phyloP scores from a whole-genome alignment of 2,329 filamentous ascomycete genomes.

The Diaporthe caulivora region DNA sequence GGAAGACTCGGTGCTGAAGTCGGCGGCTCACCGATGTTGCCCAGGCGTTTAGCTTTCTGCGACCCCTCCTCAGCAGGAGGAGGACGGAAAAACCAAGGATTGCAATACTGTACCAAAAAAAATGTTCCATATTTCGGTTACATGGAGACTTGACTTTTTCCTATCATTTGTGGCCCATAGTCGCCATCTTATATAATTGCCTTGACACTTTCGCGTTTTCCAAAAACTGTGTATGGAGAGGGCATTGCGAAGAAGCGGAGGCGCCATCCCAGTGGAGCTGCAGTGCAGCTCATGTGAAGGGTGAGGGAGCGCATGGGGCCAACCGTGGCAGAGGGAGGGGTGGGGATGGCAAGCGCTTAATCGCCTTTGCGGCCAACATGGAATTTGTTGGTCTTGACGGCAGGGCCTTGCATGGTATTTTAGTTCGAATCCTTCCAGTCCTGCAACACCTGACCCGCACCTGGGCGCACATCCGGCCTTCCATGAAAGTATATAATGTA shows the following conservation, averaged over 20 bases:
- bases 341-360: background rate
- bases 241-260: background rate
- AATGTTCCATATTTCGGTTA: background rate
- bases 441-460: background rate
- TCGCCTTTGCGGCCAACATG: background rate
- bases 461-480: background rate
- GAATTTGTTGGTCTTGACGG: background rate
- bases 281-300: background rate
- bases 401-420: background rate
- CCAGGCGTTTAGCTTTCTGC: background rate
- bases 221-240: background rate
- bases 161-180: background rate
- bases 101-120: background rate
- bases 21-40: background rate
- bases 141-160: background rate
- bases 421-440: background rate
- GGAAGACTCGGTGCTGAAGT: background rate
- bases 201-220: background rate
- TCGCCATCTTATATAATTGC: background rate
- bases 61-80: background rate
- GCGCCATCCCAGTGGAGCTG: too few relatives aligned
- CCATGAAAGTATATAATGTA: background rate
- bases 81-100: background rate
- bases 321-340: background rate
- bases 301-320: background rate